Evolutionary conservation across 345 rosid species (phyloP).

Genomic region (Dimocarpus longan): DNA sequence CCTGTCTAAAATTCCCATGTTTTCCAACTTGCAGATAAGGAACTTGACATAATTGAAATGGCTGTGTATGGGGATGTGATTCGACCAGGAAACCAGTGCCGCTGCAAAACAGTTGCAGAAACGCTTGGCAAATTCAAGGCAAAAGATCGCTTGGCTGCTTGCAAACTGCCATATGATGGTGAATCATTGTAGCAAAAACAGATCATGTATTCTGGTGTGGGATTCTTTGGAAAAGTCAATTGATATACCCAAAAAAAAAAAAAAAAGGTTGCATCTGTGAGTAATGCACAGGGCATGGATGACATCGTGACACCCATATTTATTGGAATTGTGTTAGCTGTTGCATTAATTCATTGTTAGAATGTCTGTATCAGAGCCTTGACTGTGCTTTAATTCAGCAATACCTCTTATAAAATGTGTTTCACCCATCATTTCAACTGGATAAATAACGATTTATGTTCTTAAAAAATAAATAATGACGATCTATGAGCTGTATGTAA

Average conservation of each 20-base stretch:
- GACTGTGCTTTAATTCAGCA: neutral
- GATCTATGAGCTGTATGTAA: no score
- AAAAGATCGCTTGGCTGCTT: constrained; percentile 67
- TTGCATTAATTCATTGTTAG: neutral
- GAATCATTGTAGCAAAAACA: constrained; percentile 28
- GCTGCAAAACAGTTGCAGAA: constrained; percentile 88
- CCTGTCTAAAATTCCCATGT: neutral
- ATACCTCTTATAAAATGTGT: neutral
- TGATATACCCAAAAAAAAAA: neutral
- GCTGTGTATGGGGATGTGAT: constrained; percentile 92
- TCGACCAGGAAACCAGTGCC: constrained; percentile 89
- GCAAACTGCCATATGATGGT: constrained; percentile 62
- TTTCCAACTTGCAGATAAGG: constrained; percentile 61
- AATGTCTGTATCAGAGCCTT: neutral
- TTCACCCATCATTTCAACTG: no score
- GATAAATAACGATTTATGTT: no score
- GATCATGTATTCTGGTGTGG: neutral
- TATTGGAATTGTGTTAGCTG: neutral
- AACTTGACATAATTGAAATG: constrained; percentile 94
- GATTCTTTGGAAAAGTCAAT: neutral
- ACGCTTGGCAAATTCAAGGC: constrained; percentile 74
- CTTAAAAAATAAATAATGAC: no score
- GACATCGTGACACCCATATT: neutral
- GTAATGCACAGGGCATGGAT: neutral
- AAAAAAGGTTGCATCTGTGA: neutral